Conservation (phyloP, 1,284 basidiomycete species). For the Puccinia horiana region DNA sequence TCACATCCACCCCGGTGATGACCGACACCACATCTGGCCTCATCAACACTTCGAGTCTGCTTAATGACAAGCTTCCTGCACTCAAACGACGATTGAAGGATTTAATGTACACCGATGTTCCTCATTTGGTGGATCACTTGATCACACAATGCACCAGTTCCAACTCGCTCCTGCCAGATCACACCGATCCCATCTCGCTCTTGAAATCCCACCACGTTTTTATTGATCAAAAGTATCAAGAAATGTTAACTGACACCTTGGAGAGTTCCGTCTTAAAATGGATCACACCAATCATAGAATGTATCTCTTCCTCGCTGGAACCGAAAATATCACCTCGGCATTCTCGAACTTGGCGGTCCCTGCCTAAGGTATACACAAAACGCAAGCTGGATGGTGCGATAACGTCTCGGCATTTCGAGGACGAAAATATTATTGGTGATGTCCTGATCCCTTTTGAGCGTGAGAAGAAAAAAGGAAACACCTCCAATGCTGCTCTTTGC, state of each 20-base stretch:
- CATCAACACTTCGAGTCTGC: not conserved
- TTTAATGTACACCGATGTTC: slow-evolving; percentile 8
- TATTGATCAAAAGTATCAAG: not conserved
- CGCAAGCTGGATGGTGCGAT: not conserved
- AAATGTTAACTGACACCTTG: not conserved
- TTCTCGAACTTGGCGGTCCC: slow-evolving; percentile 8
- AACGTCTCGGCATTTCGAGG: not conserved
- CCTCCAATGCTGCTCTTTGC: not conserved
- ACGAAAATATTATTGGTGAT: not conserved
- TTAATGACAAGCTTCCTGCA: not conserved
- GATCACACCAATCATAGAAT: not conserved
- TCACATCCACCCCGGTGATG: not conserved
- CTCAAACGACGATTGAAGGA: not conserved
- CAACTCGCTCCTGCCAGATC: too few species aligned
- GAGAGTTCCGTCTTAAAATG: not conserved
- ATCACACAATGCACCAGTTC: too few species aligned
- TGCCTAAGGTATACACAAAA: not conserved
- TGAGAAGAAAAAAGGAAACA: not conserved
- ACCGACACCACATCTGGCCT: not conserved
- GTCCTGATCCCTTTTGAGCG: not conserved
- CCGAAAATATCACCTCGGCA: not conserved
- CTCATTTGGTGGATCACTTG: not conserved
- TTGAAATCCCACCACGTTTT: not conserved
- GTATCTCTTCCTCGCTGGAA: not conserved
- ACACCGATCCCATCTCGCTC: not conserved